Evolutionary conservation across 2,329 filamentous ascomycete species (phyloP).

Genomic region (Diaporthe citriasiana): DNA sequence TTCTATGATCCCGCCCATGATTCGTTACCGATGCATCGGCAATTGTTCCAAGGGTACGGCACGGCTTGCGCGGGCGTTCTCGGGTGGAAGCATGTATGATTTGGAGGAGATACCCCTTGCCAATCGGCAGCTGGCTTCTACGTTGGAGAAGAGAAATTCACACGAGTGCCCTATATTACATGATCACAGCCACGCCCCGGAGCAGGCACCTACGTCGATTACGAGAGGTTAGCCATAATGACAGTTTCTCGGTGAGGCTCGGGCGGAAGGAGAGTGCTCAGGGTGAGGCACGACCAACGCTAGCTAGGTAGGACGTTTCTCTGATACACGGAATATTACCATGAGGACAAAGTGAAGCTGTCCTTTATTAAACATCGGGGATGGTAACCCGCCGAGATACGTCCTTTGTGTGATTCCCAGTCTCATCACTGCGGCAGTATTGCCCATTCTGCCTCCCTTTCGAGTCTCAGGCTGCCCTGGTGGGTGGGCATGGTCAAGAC

Average conservation of each 20-base stretch:
- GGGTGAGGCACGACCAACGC: not conserved
- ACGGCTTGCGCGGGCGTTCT: not conserved
- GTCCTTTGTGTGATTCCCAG: constrained; percentile 1
- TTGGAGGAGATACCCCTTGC: constrained; percentile 29
- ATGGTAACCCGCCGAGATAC: not conserved
- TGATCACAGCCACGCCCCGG: not conserved
- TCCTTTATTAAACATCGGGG: not conserved
- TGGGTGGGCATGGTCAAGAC: not conserved
- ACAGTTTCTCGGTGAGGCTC: not conserved
- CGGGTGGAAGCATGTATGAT: not conserved
- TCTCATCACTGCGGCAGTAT: not conserved
- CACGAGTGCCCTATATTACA: not conserved
- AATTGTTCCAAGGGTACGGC: not conserved
- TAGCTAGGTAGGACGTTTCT: not conserved
- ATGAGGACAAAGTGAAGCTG: not conserved
- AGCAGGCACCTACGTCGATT: not conserved
- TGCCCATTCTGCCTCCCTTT: not conserved
- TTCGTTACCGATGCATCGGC: not conserved
- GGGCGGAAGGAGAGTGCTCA: not conserved
- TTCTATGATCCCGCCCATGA: not conserved
- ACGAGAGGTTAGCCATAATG: not conserved
- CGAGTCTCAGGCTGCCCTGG: not conserved
- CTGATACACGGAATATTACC: not conserved
- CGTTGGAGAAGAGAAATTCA: no score
- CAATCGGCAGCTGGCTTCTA: not conserved